Evolutionary conservation across 257 asterid species (phyloP), one percentile per base, ranked within the genome.

Genomic region (Oldenlandia corymbosa): DNA sequence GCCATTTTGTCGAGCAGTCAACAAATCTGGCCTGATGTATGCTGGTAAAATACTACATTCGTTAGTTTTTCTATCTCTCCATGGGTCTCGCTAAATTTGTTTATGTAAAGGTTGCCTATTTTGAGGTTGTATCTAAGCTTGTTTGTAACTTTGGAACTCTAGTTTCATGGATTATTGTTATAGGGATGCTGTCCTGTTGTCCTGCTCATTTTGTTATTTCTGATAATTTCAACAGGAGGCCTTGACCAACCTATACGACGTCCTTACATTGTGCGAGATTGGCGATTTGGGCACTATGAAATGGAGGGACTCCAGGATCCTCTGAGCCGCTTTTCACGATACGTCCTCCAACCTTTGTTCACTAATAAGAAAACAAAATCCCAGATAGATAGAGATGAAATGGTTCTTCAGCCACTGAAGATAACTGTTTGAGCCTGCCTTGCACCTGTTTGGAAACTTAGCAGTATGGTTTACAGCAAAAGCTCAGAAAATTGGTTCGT

Each of bases 221-320:
- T 55, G 51, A 39, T 26, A 53, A n/a, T 32, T 57, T 66, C 51
- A 27, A 63, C 75, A 92, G 99, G 99, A 43, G 97, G 97, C 23
- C 95, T 92, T 26, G 99, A 92, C 75, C 72, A 78, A 60, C 97
- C 99, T 43, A 71, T 83, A 65, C 37, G 60, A 72, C 77, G 91
- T 58, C 80, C 88, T 31, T 92, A 79, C 48, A 43, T 77, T 43
- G 70, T 63, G 53, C 75, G 96, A 52, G 97, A 89, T 70, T 92
- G 99, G 99, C 83, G 97, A 37, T 89, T 92, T 59, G 99, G 97
- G 52, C 91, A 84, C 84, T 87, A 92, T 68, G 84, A 83, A 66
- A 84, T 92, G 91, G 96, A 92, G 67, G 94, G 95, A 26, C 72
- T 89, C 72, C 99, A 89, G 81, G 99, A 92, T 69, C 97, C 97